Conservation (phyloP, 2,329 filamentous ascomycete genomes). For the Phyllosticta capitalensis region DNA sequence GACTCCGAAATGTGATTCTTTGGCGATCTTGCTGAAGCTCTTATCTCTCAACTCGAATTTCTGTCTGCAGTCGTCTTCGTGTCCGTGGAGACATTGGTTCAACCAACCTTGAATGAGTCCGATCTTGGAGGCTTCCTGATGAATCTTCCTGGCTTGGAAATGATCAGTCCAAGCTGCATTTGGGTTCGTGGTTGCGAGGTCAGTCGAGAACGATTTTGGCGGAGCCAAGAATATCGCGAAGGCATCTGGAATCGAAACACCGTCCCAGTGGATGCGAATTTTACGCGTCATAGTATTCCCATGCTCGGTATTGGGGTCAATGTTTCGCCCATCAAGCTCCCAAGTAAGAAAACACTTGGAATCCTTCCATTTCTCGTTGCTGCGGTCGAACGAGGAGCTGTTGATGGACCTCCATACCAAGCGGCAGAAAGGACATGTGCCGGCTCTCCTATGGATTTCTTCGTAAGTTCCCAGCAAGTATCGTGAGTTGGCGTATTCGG, state of each 20-base stretch:
- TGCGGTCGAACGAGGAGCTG: background rate
- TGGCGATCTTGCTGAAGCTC: background rate
- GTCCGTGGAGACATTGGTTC: slow-evolving; percentile 1
- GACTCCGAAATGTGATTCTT: slow-evolving; percentile 10
- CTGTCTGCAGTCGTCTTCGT: background rate
- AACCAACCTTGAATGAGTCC: slow-evolving; percentile 8
- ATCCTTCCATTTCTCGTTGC: background rate
- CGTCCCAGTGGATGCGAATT: slow-evolving; percentile 7
- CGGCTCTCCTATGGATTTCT: background rate
- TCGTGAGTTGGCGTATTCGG: background rate
- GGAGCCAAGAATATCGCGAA: slow-evolving; percentile 5
- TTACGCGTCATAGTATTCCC: slow-evolving; percentile 6
- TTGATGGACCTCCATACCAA: background rate
- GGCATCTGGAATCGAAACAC: background rate
- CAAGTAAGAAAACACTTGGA: slow-evolving; percentile 8
- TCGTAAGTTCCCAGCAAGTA: background rate
- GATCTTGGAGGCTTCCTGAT: background rate
- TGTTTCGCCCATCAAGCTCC: slow-evolving; percentile 11
- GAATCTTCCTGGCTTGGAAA: background rate
- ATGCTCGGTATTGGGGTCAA: background rate
- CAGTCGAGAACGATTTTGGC: background rate
- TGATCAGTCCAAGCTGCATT: background rate
- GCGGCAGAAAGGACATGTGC: background rate
- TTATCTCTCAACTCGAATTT: background rate
- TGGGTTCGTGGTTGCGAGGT: background rate